Conservation (phyloP, 108 stramenopile species). For the Cylindrotheca closterium region DNA sequence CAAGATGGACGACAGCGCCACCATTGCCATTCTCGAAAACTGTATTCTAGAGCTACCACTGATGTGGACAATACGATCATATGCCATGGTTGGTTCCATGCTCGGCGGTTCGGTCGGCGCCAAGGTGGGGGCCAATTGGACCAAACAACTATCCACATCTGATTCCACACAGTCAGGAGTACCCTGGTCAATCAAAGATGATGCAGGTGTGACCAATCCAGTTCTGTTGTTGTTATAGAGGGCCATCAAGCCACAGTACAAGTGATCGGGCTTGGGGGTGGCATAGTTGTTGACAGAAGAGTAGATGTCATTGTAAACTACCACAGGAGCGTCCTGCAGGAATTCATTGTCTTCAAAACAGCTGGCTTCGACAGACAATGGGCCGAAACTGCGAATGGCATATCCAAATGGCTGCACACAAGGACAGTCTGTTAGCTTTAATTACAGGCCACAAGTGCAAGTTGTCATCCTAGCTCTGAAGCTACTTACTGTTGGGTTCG, state of each 20-base stretch:
- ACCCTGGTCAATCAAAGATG: not conserved
- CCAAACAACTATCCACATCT: constrained; percentile 14
- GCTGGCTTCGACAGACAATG: constrained; percentile 17
- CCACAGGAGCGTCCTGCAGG: constrained; percentile 15
- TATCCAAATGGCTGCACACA: constrained; percentile 13
- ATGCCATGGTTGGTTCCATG: not conserved
- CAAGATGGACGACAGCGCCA: too few species aligned
- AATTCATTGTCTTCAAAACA: constrained; percentile 33
- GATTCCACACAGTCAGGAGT: constrained; percentile 14
- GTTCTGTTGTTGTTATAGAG: constrained; percentile 12
- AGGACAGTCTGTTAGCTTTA: not conserved
- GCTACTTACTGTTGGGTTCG: constrained; percentile 14
- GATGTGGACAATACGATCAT: not conserved
- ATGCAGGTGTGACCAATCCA: too few species aligned
- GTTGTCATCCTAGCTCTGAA: not conserved
- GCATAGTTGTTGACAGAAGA: constrained; percentile 17
- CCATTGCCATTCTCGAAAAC: too few species aligned
- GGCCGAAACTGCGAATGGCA: constrained; percentile 33
- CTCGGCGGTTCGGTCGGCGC: constrained; percentile 12
- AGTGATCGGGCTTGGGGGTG: constrained; percentile 12
- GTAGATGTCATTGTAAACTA: constrained; percentile 15
- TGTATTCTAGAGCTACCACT: too few species aligned
- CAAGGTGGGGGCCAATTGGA: constrained; percentile 10
- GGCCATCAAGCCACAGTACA: constrained; percentile 18
- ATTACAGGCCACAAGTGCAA: not conserved